A percentile compares a stretch with the other conserved stretches of the same genome.
Evolutionary conservation across 768 basidiomycete species (phyloP).

Genomic region (Flagelloscypha sp.): DNA sequence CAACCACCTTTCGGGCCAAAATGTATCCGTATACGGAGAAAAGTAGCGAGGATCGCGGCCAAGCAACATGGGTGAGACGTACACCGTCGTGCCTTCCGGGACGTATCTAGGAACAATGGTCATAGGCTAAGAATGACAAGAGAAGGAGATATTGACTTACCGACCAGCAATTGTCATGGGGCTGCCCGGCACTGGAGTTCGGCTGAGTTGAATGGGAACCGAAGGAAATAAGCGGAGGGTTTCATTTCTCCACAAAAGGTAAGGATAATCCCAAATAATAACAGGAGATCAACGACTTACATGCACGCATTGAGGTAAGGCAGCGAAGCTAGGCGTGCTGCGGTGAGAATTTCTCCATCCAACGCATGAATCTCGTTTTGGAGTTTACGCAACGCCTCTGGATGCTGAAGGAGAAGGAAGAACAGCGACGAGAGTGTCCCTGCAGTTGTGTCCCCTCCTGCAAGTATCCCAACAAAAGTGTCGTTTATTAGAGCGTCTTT

Average conservation of each 20-base stretch:
- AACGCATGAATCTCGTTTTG: slow-evolving; percentile 36
- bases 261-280: too few relatives aligned
- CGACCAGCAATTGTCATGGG: slow-evolving; percentile 29
- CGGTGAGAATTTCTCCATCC: too few relatives aligned
- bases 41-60: slow-evolving; percentile 42
- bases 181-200: slow-evolving; percentile 22
- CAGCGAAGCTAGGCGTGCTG: slow-evolving; percentile 20
- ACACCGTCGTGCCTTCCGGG: slow-evolving; percentile 35
- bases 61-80: slow-evolving; percentile 33
- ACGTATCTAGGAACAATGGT: slow-evolving; percentile 25
- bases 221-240: slow-evolving; percentile 41
- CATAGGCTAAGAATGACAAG: neutral
- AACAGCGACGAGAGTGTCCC: slow-evolving; percentile 29
- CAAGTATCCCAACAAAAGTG: slow-evolving; percentile 26
- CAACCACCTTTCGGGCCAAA: slow-evolving; percentile 36
- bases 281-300: too few relatives aligned
- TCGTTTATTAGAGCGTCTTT: slow-evolving; percentile 27
- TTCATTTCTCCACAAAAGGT: slow-evolving; percentile 33
- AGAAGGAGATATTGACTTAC: slow-evolving; percentile 20
- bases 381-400: slow-evolving; percentile 25
- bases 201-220: slow-evolving; percentile 26
- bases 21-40: slow-evolving; percentile 33
- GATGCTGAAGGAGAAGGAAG: slow-evolving; percentile 32
- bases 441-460: slow-evolving; percentile 43
- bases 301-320: slow-evolving; percentile 27